Evolutionary conservation across 2,329 filamentous ascomycete species (phyloP).

Genomic region (Ceratocystis papillata): DNA sequence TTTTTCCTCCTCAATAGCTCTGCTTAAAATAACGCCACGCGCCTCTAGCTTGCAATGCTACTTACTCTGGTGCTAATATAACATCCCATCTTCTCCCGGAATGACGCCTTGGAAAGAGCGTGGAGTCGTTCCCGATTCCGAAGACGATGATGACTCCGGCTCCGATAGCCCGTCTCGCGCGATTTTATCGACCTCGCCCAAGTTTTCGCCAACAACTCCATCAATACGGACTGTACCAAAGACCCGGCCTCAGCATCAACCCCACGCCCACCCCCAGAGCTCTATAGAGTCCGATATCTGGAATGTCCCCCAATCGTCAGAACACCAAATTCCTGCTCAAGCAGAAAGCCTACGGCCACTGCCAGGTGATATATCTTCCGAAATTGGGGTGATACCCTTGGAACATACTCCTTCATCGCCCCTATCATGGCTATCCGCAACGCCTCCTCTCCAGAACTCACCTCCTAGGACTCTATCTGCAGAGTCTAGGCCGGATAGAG

Average conservation of each 20-base stretch:
- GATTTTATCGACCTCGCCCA: neutral
- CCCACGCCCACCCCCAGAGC: neutral
- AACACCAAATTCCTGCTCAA: neutral
- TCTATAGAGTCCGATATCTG: conserved; percentile 19
- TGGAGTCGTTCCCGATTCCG: conserved; percentile 43
- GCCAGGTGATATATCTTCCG: conserved; percentile 1
- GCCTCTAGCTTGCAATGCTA: neutral
- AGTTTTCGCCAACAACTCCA: neutral
- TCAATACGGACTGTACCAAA: conserved; percentile 2
- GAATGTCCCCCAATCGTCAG: conserved; percentile 22
- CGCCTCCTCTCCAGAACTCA: conserved; percentile 13
- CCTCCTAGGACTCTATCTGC: neutral
- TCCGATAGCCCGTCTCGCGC: conserved; percentile 33
- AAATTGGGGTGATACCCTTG: neutral
- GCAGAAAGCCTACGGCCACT: neutral
- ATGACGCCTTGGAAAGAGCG: conserved; percentile 43
- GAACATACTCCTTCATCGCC: conserved; percentile 13
- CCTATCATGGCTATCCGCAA: conserved; percentile 16
- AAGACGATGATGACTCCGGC: conserved; percentile 40
- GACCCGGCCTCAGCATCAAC: neutral
- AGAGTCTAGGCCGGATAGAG: neutral
- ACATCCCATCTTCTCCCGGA: neutral
- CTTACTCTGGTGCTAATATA: neutral
- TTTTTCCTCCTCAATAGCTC: neutral
- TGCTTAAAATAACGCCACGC: neutral